These are phyloP conservation scores for Pseudogymnoascus sp. DNA, from an alignment of 2,329 filamentous ascomycete species.

Conservation along the genomic window DNA sequence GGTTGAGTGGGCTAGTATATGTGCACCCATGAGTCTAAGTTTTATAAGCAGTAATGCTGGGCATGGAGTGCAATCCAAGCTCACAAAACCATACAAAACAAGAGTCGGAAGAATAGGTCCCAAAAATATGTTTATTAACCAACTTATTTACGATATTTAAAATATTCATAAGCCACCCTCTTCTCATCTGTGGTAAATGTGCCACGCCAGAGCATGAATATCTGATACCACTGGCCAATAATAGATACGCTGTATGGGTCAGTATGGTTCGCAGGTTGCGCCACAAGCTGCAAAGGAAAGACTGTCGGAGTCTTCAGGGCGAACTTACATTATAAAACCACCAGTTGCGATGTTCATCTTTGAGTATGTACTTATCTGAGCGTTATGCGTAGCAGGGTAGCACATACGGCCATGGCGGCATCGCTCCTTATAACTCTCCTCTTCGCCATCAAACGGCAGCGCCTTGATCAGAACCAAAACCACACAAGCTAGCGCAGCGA, in stretches of 20 bases:
- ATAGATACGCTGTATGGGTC: neutral
- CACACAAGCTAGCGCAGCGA: neutral
- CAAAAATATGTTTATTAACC: too few relatives aligned
- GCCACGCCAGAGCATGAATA: neutral
- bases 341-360: neutral
- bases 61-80: neutral
- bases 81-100: neutral
- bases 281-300: neutral
- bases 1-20: too few relatives aligned
- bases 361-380: neutral
- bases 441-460: neutral
- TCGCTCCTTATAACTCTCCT: neutral
- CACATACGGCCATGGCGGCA: neutral
- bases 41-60: too few relatives aligned
- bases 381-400: neutral
- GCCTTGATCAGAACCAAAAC: neutral
- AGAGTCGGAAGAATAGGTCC: neutral
- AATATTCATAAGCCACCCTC: neutral
- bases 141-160: too few relatives aligned
- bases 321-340: neutral
- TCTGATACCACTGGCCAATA: neutral
- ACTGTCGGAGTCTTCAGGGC: neutral
- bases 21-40: too few relatives aligned
- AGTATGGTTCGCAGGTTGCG: neutral
- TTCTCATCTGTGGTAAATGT: neutral